Conservation (phyloP, 805 yeast genomes). For the Yarrowia sp. region DNA sequence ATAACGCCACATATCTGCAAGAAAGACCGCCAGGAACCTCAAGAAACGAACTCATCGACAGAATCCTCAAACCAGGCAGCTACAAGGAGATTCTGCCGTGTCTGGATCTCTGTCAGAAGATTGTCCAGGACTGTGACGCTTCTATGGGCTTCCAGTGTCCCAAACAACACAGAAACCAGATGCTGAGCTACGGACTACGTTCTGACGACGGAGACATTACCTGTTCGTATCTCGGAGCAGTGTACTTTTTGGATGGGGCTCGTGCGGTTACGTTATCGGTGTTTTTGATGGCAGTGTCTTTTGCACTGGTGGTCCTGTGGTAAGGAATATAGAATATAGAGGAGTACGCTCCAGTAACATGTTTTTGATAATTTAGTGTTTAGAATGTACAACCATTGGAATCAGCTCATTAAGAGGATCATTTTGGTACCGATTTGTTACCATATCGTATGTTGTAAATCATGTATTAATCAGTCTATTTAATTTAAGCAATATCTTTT, state of each 20-base stretch:
- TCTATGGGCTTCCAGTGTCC: constrained; percentile 78
- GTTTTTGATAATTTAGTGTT: background rate
- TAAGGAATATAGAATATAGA: background rate
- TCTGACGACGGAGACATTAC: constrained; percentile 37
- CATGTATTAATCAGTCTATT: no score
- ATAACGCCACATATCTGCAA: constrained; percentile 37
- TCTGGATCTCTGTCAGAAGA: constrained; percentile 68
- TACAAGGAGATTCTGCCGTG: constrained; percentile 89
- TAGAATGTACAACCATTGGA: no score
- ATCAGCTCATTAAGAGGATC: no score
- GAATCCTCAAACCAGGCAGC: constrained; percentile 50
- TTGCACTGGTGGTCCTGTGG: background rate
- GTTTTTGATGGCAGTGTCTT: background rate
- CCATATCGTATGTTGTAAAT: no score
- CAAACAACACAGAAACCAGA: constrained; percentile 26
- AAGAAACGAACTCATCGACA: constrained; percentile 59
- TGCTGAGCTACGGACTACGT: constrained; percentile 34
- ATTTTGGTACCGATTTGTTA: no score
- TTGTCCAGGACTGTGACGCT: constrained; percentile 82
- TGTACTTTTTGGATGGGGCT: constrained; percentile 30
- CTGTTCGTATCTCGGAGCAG: constrained; percentile 41
- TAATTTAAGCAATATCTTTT: no score
- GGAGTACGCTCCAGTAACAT: no score
- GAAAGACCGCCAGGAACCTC: constrained; percentile 50
- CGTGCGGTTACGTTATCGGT: background rate